phyloP scores from a whole-genome alignment of 257 asterid genomes.

The Pogostemon cablin region DNA sequence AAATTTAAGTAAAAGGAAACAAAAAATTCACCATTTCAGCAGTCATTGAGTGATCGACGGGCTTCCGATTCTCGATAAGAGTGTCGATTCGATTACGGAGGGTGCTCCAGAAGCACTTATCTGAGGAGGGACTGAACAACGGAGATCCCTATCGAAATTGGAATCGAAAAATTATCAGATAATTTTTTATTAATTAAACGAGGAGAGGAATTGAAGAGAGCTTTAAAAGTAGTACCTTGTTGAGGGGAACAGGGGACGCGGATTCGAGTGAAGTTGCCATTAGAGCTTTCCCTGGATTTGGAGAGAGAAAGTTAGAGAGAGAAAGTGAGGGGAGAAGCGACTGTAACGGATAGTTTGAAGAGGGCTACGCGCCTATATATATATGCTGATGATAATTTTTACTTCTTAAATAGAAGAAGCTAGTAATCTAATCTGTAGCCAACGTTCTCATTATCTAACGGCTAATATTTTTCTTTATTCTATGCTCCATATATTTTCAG shows the following conservation, averaged over 20 bases:
- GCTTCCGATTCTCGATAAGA: constrained; percentile 59
- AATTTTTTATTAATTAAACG: constrained; percentile 27
- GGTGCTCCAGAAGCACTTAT: constrained; percentile 81
- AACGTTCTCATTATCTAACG: constrained; percentile 61
- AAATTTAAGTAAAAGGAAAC: neutral
- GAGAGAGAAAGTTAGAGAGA: constrained; percentile 51
- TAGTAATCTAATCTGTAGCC: neutral
- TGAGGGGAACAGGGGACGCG: constrained; percentile 58
- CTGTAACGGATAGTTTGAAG: constrained; percentile 73
- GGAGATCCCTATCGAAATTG: constrained; percentile 50
- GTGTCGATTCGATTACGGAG: constrained; percentile 70
- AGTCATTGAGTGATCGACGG: constrained; percentile 35
- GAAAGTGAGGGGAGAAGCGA: constrained; percentile 31
- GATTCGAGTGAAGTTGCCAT: constrained; percentile 76
- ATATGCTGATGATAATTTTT: neutral
- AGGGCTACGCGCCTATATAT: constrained; percentile 14
- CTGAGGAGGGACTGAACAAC: constrained; percentile 70
- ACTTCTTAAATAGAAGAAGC: constrained; percentile 27
- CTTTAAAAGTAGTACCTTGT: constrained; percentile 43
- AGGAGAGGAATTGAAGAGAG: constrained; percentile 32
- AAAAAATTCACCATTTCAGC: constrained; percentile 33
- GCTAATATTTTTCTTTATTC: constrained; percentile 16
- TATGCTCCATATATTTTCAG: neutral
- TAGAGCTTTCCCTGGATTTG: constrained; percentile 48
- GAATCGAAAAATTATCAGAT: constrained; percentile 7